phyloP scores from a whole-genome alignment of 2,329 filamentous ascomycete species.

The Malbranchea cinnamomea region DNA sequence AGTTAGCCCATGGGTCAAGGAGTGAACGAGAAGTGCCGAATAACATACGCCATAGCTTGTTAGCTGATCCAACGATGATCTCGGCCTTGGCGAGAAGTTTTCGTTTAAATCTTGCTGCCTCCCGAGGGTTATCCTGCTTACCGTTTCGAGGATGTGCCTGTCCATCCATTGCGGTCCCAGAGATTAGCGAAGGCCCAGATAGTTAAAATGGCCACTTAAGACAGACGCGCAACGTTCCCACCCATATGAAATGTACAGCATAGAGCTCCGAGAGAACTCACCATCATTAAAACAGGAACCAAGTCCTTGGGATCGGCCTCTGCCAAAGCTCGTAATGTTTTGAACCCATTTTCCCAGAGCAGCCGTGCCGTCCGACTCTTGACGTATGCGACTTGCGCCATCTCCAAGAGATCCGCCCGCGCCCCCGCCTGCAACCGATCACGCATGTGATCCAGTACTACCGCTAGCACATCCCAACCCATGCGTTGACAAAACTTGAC shows the following conservation, averaged over 20 bases:
- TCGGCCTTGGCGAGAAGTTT: conserved; percentile 53
- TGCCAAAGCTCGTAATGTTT: conserved; percentile 50
- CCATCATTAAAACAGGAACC: conserved; percentile 57
- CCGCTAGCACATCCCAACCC: conserved; percentile 59
- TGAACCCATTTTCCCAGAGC: conserved; percentile 65
- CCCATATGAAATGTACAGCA: no score
- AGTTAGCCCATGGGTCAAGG: conserved; percentile 1
- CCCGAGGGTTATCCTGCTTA: conserved; percentile 36
- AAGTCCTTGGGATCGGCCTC: conserved; percentile 54
- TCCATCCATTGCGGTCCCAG: no score
- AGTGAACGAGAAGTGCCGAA: background rate
- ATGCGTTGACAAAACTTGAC: conserved; percentile 66
- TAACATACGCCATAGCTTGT: conserved; percentile 45
- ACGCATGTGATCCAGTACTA: conserved; percentile 59
- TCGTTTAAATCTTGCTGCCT: conserved; percentile 45
- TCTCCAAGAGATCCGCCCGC: conserved; percentile 51
- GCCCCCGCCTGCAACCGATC: conserved; percentile 60
- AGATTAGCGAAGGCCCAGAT: conserved; percentile 6
- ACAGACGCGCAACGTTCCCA: no score
- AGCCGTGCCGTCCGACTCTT: conserved; percentile 62
- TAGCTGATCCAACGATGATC: conserved; percentile 53
- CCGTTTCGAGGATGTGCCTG: conserved; percentile 53
- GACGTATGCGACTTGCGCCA: conserved; percentile 58
- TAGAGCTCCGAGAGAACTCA: conserved; percentile 25
- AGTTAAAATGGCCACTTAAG: no score